These are phyloP conservation scores for Parachaetomium inaequale DNA, from an alignment of 495 filamentous ascomycete species.

Conservation along the genomic window DNA sequence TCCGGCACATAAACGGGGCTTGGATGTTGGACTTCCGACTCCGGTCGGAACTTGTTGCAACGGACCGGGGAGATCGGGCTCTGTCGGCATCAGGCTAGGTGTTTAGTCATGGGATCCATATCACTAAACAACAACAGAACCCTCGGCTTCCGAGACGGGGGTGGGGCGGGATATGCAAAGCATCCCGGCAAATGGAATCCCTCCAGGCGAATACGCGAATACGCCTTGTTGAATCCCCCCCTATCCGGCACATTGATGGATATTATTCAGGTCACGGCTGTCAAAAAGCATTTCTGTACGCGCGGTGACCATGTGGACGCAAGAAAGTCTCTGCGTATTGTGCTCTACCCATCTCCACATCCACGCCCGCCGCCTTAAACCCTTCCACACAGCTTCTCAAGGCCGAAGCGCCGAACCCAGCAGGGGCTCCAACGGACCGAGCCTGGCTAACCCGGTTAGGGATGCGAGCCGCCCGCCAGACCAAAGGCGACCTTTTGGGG, in stretches of 20 bases:
- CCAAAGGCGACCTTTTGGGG: neutral
- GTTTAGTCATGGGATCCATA: neutral
- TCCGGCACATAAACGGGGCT: neutral
- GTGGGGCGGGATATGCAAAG: neutral
- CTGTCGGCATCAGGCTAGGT: neutral
- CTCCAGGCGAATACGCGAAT: neutral
- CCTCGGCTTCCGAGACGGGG: neutral
- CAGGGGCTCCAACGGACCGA: neutral
- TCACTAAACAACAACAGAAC: neutral
- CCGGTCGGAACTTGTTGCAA: neutral
- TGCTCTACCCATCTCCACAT: too few species aligned
- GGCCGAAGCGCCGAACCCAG: neutral
- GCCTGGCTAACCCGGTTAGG: constrained; percentile 10
- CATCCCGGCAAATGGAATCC: neutral
- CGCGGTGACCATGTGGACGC: too few species aligned
- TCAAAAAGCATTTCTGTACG: too few species aligned
- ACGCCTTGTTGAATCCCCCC: too few species aligned
- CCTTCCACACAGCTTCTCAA: neutral
- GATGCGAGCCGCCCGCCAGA: neutral
- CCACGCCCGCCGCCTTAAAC: neutral
- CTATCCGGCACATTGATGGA: too few species aligned
- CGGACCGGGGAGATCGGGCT: neutral
- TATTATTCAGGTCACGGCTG: neutral
- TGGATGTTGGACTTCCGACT: neutral
- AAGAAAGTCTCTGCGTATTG: too few species aligned